A percentile compares a stretch with the other conserved stretches of the same genome.
Conservation (phyloP, 495 filamentous ascomycete species). For the Trichoderma reesei region DNA sequence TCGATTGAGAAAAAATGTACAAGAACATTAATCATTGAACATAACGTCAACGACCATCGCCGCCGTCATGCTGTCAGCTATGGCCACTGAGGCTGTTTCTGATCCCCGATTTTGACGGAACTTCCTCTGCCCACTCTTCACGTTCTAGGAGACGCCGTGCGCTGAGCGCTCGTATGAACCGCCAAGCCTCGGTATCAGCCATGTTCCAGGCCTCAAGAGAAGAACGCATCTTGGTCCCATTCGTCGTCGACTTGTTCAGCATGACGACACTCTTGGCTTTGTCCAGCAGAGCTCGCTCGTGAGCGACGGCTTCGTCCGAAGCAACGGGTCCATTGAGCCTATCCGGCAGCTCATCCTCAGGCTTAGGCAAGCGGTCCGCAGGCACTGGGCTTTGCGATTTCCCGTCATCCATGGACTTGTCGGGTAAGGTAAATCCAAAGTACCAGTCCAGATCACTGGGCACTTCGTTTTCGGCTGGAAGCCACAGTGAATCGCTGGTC, state of each 20-base stretch:
- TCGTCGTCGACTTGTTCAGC: conserved; percentile 15
- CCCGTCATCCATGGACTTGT: conserved; percentile 34
- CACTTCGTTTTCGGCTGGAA: conserved; percentile 62
- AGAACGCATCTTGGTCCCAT: conserved; percentile 36
- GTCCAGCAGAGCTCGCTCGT: conserved; percentile 54
- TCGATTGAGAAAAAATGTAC: background rate
- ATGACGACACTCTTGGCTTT: conserved; percentile 20
- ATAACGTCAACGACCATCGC: background rate
- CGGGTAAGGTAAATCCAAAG: conserved; percentile 75
- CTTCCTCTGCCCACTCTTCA: conserved; percentile 59
- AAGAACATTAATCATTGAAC: background rate
- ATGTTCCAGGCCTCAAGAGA: conserved; percentile 87
- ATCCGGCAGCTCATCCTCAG: conserved; percentile 19
- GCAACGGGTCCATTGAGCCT: conserved; percentile 38
- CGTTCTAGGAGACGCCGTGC: conserved; percentile 52
- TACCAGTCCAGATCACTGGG: conserved; percentile 71
- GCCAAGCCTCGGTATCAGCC: conserved; percentile 88
- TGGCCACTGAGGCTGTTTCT: conserved; percentile 19
- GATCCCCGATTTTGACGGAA: conserved; percentile 46
- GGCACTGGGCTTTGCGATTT: background rate
- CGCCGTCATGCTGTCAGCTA: conserved; percentile 13
- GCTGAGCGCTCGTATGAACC: conserved; percentile 67
- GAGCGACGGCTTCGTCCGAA: conserved; percentile 36
- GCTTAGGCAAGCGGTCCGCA: background rate
- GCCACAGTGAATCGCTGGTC: conserved; percentile 57